Conservation (phyloP, 345 rosid genomes). For the Citrus sinensis region DVS_A1.0 CM039168.1:28154501-28155000, state of each 20-base stretch:
- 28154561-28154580: neutral
- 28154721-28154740: neutral
- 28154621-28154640: neutral
- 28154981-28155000: neutral
- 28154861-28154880: constrained; percentile 27
- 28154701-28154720: neutral
- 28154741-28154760: neutral
- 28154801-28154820: constrained; percentile 93
- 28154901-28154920: neutral
- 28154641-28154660: neutral
- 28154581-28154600: neutral
- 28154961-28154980: neutral
- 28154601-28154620: neutral
- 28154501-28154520: neutral
- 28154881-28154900: neutral
- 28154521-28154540: neutral
- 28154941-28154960: neutral
- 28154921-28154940: neutral
- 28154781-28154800: constrained; percentile 65
- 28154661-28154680: neutral
- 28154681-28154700: neutral
- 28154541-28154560: neutral
- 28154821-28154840: constrained; percentile 85
- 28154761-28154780: neutral
- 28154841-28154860: constrained; percentile 85